phyloP scores from a whole-genome alignment of 2,329 filamentous ascomycete species.

The Gnomoniopsis smithogilvyi region DNA sequence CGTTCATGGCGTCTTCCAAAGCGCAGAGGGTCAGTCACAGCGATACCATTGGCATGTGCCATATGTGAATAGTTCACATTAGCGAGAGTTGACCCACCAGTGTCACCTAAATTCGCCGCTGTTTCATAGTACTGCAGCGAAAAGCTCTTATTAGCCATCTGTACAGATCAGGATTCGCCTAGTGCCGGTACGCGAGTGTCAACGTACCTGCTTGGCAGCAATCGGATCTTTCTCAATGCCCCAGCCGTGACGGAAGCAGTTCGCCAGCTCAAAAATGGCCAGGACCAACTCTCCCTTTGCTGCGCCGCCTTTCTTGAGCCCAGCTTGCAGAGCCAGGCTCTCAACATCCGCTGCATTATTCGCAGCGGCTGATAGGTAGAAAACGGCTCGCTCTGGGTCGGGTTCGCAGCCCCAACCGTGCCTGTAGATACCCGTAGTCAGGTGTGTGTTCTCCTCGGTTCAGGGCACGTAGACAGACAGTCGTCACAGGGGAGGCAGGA shows the following conservation, averaged over 20 bases:
- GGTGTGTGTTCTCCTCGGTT: conserved; percentile 3
- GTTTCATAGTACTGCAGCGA: conserved; percentile 84
- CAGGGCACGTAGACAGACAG: background rate
- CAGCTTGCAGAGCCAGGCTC: conserved; percentile 77
- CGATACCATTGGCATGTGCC: conserved; percentile 10
- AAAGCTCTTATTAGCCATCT: conserved; percentile 3
- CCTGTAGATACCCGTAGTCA: conserved; percentile 42
- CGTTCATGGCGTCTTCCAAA: conserved; percentile 85
- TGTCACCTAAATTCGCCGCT: conserved; percentile 92
- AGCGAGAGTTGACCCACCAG: conserved; percentile 45
- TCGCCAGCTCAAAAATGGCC: conserved; percentile 92
- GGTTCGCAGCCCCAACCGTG: conserved; percentile 89
- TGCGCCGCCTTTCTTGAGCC: conserved; percentile 87
- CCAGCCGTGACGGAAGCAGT: conserved; percentile 93
- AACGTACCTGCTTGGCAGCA: conserved; percentile 69
- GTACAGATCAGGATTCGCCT: background rate
- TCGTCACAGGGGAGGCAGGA: background rate
- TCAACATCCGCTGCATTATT: conserved; percentile 88
- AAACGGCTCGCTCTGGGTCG: conserved; percentile 70
- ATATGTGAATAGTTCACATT: background rate
- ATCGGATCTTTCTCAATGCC: conserved; percentile 81
- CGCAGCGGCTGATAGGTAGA: conserved; percentile 83
- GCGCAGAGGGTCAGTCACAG: conserved; percentile 26
- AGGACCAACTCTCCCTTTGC: conserved; percentile 96
- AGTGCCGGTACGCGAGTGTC: background rate